phyloP scores from a whole-genome alignment of 1,139 yeast species.

The Citeromyces hawaiiensis region DNA sequence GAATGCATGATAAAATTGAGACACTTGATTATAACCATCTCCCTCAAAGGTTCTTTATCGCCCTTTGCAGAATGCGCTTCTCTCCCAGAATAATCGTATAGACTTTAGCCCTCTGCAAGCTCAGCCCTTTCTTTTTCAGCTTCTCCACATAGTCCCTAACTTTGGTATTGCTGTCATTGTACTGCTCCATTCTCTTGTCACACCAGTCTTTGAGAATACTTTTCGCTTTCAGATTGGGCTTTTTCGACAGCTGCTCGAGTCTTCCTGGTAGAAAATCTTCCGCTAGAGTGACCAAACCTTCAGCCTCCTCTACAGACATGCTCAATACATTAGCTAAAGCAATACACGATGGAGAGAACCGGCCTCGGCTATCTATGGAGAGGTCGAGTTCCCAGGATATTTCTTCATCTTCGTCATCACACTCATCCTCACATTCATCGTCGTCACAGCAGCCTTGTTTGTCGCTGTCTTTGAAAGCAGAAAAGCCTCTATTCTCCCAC shows the following conservation, averaged over 20 bases:
- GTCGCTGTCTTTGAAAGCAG: constrained; percentile 25
- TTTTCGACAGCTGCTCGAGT: not conserved
- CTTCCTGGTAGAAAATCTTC: not conserved
- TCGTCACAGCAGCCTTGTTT: constrained; percentile 11
- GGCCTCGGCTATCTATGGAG: constrained; percentile 21
- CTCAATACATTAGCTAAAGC: not conserved
- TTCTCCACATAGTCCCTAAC: constrained; percentile 5
- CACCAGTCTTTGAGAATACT: constrained; percentile 8
- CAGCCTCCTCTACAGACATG: not conserved
- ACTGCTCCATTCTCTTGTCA: constrained; percentile 6
- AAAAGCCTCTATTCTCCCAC: constrained; percentile 48
- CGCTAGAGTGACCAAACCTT: constrained; percentile 2
- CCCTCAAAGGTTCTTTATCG: not conserved
- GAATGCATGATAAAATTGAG: too few relatives aligned
- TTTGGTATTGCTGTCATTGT: constrained; percentile 6
- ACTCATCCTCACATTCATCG: constrained; percentile 11
- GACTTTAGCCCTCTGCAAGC: constrained; percentile 3
- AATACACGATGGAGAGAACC: constrained; percentile 18
- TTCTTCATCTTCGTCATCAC: constrained; percentile 10
- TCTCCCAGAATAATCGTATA: constrained; percentile 7
- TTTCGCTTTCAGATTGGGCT: constrained; percentile 1
- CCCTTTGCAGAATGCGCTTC: constrained; percentile 7
- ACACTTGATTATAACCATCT: too few relatives aligned
- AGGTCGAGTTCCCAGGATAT: constrained; percentile 25
- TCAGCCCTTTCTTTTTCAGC: constrained; percentile 2